Evolutionary conservation across 2,329 filamentous ascomycete genomes (phyloP), one percentile per base, ranked within the genome.

Genomic region (Aquanectria penicillioides): DNA sequence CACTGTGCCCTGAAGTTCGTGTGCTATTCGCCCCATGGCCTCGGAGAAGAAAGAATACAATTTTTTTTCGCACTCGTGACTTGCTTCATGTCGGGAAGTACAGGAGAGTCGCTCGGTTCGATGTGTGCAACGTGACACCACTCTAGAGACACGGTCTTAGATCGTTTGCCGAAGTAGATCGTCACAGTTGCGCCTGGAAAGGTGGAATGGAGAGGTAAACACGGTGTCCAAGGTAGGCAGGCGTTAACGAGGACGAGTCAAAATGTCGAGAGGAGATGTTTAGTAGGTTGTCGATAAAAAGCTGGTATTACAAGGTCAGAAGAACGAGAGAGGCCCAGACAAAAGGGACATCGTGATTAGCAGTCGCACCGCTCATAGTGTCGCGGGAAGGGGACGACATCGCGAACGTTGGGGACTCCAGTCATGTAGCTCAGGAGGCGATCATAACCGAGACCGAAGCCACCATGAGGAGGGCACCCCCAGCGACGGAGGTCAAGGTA

Each of bases 371-470:
- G 83, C 54, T 86, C 84, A 72, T 82, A 81, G 81, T 86, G 94
- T 68, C 94, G 86, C 43, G 94, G 94, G 72, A 97, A 97, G 23
- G 91, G 86, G 53, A 96, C 91, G 20, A 93, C 86, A 75, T 97
- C 94, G 72, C 93, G 86, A 69, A 97, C 86, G 68, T 92, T 97
- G 64, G 86, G 84, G 33, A 94, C 87, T 9, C 93, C 93, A 26
- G 90, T 86, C 53, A 97, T 81, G 77, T 97, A 97, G 71, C 90
- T 89, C 67, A 97, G 77, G 63, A 97, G 83, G 53, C 94, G 86
- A 80, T 97, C 94, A 72, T 97, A 96, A 8, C 94, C 94, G 55
- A 97, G 75, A 3, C 94, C 94, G 73, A 97, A 97, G 1, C 94
- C 94, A 36, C 94, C 94, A 70, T 97, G 94, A 29, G 93, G 93